Evolutionary conservation across 306 rosid species (phyloP).

Genomic region (Quercus alba): DNA sequence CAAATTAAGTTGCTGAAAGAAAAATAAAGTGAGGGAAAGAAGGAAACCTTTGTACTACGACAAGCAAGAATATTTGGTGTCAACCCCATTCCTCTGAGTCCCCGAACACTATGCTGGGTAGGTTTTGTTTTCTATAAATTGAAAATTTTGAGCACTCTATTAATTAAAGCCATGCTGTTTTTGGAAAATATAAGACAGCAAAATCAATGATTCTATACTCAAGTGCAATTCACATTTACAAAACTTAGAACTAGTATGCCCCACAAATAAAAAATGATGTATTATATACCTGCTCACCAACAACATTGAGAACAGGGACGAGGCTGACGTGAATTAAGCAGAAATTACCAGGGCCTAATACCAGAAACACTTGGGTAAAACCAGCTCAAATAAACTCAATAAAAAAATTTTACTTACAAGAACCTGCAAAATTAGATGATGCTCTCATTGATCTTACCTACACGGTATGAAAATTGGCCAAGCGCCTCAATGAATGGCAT

Average conservation of each 20-base stretch:
- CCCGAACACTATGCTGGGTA: constrained; percentile 89
- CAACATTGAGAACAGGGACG: constrained; percentile 77
- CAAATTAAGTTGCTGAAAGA: constrained; percentile 4
- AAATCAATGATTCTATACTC: background rate
- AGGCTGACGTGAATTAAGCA: constrained; percentile 86
- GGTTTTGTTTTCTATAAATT: constrained; percentile 82
- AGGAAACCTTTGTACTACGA: constrained; percentile 72
- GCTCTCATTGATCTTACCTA: constrained; percentile 47
- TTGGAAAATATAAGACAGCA: background rate
- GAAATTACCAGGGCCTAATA: constrained; percentile 69
- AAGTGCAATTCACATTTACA: background rate
- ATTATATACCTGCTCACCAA: constrained; percentile 77
- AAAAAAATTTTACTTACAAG: background rate
- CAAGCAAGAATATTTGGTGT: constrained; percentile 84
- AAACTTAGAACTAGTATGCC: constrained; percentile 6
- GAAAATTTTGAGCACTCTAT: constrained; percentile 6
- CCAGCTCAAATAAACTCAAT: constrained; percentile 11
- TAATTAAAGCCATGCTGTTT: background rate
- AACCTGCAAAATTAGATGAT: background rate
- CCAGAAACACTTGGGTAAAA: constrained; percentile 15
- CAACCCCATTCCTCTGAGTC: constrained; percentile 82
- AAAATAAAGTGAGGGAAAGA: constrained; percentile 17
- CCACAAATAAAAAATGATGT: background rate
- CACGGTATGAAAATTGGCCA: constrained; percentile 82
- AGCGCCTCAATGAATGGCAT: constrained; percentile 86